Percentiles rank a stretch among this genome's conserved stretches.
These are phyloP conservation scores for Didymella pinodella DNA, from an alignment of 2,329 filamentous ascomycete species.

Conservation along the genomic window DNA sequence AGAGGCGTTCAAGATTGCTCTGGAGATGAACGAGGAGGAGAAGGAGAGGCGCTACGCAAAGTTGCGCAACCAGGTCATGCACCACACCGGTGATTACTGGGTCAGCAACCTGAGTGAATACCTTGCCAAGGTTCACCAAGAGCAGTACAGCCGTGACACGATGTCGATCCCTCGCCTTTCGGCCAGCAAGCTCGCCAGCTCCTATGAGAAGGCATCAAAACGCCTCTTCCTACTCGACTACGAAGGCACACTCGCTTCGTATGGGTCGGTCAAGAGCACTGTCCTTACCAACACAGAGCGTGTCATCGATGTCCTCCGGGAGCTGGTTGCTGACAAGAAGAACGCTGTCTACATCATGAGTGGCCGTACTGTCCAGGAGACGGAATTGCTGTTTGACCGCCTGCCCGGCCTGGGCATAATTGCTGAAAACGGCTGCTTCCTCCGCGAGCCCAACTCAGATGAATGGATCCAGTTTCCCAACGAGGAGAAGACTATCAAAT, in stretches of 20 bases:
- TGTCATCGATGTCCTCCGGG: conserved; percentile 81
- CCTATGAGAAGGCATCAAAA: conserved; percentile 71
- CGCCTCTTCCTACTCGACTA: conserved; percentile 92
- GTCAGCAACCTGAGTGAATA: conserved; percentile 76
- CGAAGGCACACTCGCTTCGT: conserved; percentile 88
- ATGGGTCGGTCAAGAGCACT: conserved; percentile 83
- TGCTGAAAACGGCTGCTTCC: conserved; percentile 92
- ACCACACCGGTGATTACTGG: conserved; percentile 88
- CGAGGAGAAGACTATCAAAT: conserved; percentile 71
- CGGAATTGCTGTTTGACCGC: conserved; percentile 83
- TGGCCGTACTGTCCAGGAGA: conserved; percentile 82
- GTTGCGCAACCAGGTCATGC: conserved; percentile 75
- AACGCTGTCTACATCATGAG: conserved; percentile 97
- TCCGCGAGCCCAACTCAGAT: conserved; percentile 71
- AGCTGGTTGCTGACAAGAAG: conserved; percentile 77
- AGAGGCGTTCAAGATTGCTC: conserved; percentile 80
- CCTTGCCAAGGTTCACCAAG: conserved; percentile 78
- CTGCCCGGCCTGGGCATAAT: conserved; percentile 87
- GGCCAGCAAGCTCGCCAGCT: conserved; percentile 66
- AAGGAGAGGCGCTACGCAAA: conserved; percentile 77
- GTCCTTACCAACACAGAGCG: conserved; percentile 87
- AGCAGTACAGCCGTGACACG: conserved; percentile 84
- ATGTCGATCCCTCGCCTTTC: conserved; percentile 87
- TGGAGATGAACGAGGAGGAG: conserved; percentile 81
- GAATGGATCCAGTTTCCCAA: conserved; percentile 84